Percentiles rank a stretch among this genome's conserved stretches.
Evolutionary conservation across 2,329 filamentous ascomycete genomes (phyloP).

Genomic region (Magnaporthales sp.): DNA sequence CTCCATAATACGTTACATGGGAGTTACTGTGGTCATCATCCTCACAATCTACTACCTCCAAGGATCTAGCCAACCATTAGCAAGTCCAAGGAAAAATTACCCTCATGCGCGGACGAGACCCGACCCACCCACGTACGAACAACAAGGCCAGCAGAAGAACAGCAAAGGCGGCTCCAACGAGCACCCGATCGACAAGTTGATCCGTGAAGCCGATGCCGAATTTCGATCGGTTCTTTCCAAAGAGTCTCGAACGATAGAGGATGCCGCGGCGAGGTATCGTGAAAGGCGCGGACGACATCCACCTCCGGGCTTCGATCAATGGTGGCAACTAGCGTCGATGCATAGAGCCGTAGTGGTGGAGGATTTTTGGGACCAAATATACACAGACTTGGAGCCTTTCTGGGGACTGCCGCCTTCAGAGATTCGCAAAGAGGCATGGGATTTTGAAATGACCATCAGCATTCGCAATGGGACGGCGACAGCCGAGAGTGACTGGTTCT

Average conservation of each 20-base stretch:
- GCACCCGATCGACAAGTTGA: slow-evolving; percentile 44
- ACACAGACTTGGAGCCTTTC: slow-evolving; percentile 52
- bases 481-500: slow-evolving; percentile 46
- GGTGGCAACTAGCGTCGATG: slow-evolving; percentile 45
- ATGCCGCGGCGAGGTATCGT: slow-evolving; percentile 48
- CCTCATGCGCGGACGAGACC: background rate
- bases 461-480: slow-evolving; percentile 44
- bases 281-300: slow-evolving; percentile 48
- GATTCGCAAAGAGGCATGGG: slow-evolving; percentile 42
- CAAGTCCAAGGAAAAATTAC: background rate
- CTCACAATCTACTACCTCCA: slow-evolving; percentile 22
- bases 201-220: slow-evolving; percentile 32
- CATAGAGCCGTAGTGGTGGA: slow-evolving; percentile 49
- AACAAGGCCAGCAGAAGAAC: background rate
- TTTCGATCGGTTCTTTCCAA: slow-evolving; percentile 32
- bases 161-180: slow-evolving; percentile 13
- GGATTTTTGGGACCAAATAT: slow-evolving; percentile 56
- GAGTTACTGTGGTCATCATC: slow-evolving; percentile 23
- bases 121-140: background rate
- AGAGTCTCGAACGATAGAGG: slow-evolving; percentile 37
- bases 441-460: slow-evolving; percentile 54
- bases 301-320: slow-evolving; percentile 54
- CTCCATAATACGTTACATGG: slow-evolving; percentile 26
- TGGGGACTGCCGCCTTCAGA: slow-evolving; percentile 36
- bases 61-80: background rate